Percentiles rank a stretch among this genome's conserved stretches.
phyloP scores from a whole-genome alignment of 331 rosid genomes.

The Prunus yedoensis region DNA sequence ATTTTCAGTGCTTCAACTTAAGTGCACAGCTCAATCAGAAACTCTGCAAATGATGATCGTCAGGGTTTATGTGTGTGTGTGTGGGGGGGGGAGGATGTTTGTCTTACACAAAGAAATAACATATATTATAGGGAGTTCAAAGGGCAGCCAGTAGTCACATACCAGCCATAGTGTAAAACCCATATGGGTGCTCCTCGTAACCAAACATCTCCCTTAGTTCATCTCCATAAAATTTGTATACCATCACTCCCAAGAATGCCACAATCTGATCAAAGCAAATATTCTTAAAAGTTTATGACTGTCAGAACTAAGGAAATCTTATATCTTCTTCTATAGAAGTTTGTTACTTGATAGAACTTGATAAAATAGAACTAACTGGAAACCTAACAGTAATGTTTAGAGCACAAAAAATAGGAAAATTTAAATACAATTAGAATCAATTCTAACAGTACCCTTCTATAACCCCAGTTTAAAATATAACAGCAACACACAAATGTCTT shows the following conservation, averaged over 20 bases:
- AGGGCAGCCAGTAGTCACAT: constrained; percentile 26
- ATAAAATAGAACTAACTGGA: not conserved
- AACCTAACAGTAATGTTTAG: not conserved
- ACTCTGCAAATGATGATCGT: not conserved
- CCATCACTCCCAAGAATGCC: constrained; percentile 91
- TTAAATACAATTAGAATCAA: not conserved
- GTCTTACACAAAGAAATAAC: not conserved
- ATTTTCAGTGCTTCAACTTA: not conserved
- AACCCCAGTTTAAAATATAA: not conserved
- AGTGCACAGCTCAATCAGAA: too few relatives aligned
- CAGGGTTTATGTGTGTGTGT: not conserved
- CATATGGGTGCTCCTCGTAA: constrained; percentile 97
- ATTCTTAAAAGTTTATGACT: constrained; percentile 10
- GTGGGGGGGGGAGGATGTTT: too few relatives aligned
- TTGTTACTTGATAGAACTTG: not conserved
- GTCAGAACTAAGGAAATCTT: constrained; percentile 1
- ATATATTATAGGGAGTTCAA: constrained; percentile 6
- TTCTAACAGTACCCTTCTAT: not conserved
- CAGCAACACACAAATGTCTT: not conserved
- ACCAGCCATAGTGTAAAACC: constrained; percentile 97
- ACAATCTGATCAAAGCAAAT: constrained; percentile 61
- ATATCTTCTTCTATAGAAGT: not conserved
- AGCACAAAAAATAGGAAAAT: not conserved
- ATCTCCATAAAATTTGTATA: constrained; percentile 94
- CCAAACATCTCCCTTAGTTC: constrained; percentile 98